Base-by-base conservation (phyloP, 2,329 filamentous ascomycete genomes). In the Ceratocystis albifundus region DNA sequence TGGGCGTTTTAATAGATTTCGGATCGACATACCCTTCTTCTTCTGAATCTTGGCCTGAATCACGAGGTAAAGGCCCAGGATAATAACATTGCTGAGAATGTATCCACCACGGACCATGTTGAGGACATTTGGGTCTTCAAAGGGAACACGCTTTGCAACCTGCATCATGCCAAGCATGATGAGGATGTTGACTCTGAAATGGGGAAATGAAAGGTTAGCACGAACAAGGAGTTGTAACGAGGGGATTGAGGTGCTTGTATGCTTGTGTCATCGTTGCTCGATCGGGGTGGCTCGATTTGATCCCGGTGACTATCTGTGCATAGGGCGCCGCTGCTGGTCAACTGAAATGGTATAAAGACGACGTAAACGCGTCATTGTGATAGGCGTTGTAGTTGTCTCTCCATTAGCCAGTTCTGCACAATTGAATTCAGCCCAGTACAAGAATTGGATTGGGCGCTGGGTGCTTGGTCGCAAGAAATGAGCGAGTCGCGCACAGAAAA, bases 161-260 rank as follows among this genome's bases (percentile, higher is more conserved):
- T 96, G 93, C 90, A 97, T 96, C 88, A 96, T 95, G 75, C 89
- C 89, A 72, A 96, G 85, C 80, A 96, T 92, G 86, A 96, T 91
- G 80, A 90, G 82, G 76, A 96, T 83, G 83, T 96, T 96, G 77
- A 89, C 90, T 73, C 91, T 96, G 77, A 28, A 64, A 64, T 17
- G 28, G 20, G 32, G 10, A 53, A 36, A 55, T 22, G 50, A 17
- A n/a, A 17, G 17, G 55, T 59, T 59, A 59, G 28, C 17, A n/a
- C 8, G 48, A 7, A 22, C 8, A 53, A 53, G 7, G 20, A 48
- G 20, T n/a, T 48, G 5, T 3, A 48, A 20, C 20, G 17, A 5
- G 45, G 45, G 45, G 17, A 20, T 41, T 41, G 36, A 12, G 36
- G 36, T 41, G 36, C 8, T 22, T 25, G 22, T 53, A 5, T 53